Conservation (phyloP, 148 eudicot species). For the Amaranthus cruentus region DNA sequence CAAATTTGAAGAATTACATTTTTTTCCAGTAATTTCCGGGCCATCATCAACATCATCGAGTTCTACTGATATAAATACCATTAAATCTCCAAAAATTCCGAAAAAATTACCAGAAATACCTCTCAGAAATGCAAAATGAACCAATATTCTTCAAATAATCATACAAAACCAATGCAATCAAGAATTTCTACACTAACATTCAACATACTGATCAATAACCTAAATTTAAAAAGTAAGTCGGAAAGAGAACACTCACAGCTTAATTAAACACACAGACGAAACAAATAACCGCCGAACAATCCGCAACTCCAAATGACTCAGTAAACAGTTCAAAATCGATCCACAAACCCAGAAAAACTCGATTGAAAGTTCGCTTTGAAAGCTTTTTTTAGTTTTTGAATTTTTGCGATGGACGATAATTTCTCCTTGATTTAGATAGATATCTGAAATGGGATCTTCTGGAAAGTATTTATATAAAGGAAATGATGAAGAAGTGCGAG, state of each 20-base stretch:
- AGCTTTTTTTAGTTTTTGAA: slow-evolving; percentile 1
- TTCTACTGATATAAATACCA: too few species aligned
- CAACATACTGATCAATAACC: not conserved
- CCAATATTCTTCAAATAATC: not conserved
- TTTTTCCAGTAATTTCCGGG: too few species aligned
- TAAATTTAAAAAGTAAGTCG: not conserved
- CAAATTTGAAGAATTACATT: too few species aligned
- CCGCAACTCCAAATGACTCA: slow-evolving; percentile 32
- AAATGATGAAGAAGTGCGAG: not conserved
- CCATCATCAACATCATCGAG: too few species aligned
- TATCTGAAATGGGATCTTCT: not conserved
- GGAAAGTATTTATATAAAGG: not conserved
- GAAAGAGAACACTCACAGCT: slow-evolving; percentile 19
- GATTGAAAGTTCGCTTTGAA: not conserved
- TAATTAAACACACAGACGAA: not conserved
- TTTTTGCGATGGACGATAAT: not conserved
- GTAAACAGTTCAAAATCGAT: slow-evolving; percentile 25
- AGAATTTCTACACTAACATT: not conserved
- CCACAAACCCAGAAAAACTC: slow-evolving; percentile 30
- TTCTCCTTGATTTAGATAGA: not conserved
- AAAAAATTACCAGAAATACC: not conserved
- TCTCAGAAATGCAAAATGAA: not conserved
- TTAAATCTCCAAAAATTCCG: not conserved
- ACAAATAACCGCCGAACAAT: slow-evolving; percentile 20
- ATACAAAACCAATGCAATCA: not conserved